Evolutionary conservation across 2,329 filamentous ascomycete genomes (phyloP).

Genomic region (Xenosphaeropsis pyriputrescens): DNA sequence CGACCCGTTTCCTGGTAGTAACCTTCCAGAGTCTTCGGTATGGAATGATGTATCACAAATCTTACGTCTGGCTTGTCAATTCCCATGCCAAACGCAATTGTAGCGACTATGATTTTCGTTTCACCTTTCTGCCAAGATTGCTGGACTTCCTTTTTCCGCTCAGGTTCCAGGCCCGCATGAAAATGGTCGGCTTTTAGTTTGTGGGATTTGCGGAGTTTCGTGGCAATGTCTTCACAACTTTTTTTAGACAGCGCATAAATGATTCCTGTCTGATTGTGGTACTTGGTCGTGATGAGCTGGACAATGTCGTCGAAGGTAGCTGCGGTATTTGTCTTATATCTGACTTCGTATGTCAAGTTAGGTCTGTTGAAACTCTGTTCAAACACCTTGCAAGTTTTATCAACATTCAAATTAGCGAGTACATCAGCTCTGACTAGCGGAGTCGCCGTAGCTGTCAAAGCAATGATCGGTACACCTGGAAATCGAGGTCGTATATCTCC

Average conservation of each 20-base stretch:
- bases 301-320: conserved; percentile 36
- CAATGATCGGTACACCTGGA: conserved; percentile 77
- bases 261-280: conserved; percentile 66
- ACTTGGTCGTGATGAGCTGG: conserved; percentile 54
- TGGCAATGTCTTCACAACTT: conserved; percentile 66
- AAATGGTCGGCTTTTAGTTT: conserved; percentile 70
- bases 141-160: conserved; percentile 59
- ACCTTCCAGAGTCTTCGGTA: conserved; percentile 91
- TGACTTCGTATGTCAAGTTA: conserved; percentile 82
- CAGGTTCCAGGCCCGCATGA: conserved; percentile 61
- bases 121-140: conserved; percentile 67
- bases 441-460: conserved; percentile 88
- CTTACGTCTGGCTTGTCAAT: conserved; percentile 96
- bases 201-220: conserved; percentile 42
- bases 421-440: conserved; percentile 86
- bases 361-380: conserved; percentile 94
- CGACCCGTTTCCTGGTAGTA: conserved; percentile 98
- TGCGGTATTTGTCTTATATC: conserved; percentile 50
- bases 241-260: conserved; percentile 84
- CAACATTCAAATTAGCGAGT: conserved; percentile 78
- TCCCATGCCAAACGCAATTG: conserved; percentile 99
- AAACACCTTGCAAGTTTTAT: conserved; percentile 56
- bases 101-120: conserved; percentile 86
- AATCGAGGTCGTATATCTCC: conserved; percentile 61
- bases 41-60: conserved; percentile 84